Evolutionary conservation across 176 grass and related monocot species (phyloP), one percentile per base, ranked within the genome.

Genomic region (Cocos nucifera): DNA sequence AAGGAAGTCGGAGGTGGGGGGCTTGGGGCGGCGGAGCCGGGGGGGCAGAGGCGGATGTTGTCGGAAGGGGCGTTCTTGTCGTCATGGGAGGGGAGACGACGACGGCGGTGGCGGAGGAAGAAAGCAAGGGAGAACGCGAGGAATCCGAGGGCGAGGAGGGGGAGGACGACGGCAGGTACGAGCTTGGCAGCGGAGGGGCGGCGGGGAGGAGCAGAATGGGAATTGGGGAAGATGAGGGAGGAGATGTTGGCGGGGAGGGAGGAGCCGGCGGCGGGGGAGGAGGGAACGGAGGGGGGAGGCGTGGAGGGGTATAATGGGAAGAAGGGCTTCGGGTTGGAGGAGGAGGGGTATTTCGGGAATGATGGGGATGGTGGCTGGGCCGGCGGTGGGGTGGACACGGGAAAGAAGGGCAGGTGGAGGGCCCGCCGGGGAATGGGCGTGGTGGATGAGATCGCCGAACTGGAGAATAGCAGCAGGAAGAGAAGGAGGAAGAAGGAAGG

Each of bases 81-180:
- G 3, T 87, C 82, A 16, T 70, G 53, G 76, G 73, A 59, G 5
- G 51, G 56, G 4, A 55, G 62, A 48, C 68, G 75, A 48, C 49
- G 29, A 17, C 77, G 88, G 0, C 93, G 73, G 73, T 79, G 87
- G 48, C 75, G 73, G 78, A 92, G 80, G 76, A 98, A 85, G 76
- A 85, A 85, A 4, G 70, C 78, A 26, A 85, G 61, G 28, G 86
- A 87, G 26, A 90, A 62, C 6, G 72, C 87, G 8, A 92, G 81
- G 44, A 89, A 63, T 55, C 70, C 67, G 35, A 92, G 54, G 17
- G 84, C 84, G 52, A 88, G 78, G 64, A 92, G 61, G 48, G 87
- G 93, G 51, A 98, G 66, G 51, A 88, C 32, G 56, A 91, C 85
- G 53, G 84, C 85, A 24, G 89, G 87, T 22, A 98, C 81, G 61